phyloP scores from a whole-genome alignment of 805 yeast species.

The Hanseniaspora nectarophila region DNA sequence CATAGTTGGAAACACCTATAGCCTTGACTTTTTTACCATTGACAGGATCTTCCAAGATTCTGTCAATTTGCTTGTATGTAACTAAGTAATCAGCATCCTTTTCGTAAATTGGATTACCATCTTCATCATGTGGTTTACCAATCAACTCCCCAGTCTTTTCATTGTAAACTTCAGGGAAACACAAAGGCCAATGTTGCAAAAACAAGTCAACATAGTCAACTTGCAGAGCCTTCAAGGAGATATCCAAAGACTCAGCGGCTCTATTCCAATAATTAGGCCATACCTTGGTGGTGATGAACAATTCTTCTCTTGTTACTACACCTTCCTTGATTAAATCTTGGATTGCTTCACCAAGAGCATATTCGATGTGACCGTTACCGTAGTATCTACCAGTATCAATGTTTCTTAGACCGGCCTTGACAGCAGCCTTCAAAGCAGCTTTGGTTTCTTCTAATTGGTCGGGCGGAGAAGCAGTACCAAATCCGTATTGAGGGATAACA shows the following conservation, averaged over 20 bases:
- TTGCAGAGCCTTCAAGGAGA: conserved; percentile 47
- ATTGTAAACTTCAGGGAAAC: conserved; percentile 4
- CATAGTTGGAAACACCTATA: conserved; percentile 50
- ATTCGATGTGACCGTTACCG: conserved; percentile 12
- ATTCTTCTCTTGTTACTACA: conserved; percentile 41
- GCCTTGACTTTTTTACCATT: conserved; percentile 38
- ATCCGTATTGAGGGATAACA: conserved; percentile 52
- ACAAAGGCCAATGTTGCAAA: conserved; percentile 41
- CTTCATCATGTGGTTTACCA: conserved; percentile 23
- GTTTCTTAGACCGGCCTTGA: conserved; percentile 38
- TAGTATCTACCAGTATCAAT: conserved; percentile 18
- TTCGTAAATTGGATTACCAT: conserved; percentile 28
- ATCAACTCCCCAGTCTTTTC: conserved; percentile 12
- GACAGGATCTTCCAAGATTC: conserved; percentile 22
- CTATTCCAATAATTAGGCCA: conserved; percentile 45
- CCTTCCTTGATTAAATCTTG: conserved; percentile 35
- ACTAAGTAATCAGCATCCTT: conserved; percentile 33
- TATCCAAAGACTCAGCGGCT: conserved; percentile 43
- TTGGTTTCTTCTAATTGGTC: conserved; percentile 37
- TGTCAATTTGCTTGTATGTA: conserved; percentile 46
- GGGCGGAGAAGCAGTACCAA: conserved; percentile 52
- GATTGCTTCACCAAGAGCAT: conserved; percentile 33
- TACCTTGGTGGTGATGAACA: conserved; percentile 64
- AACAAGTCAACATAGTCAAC: conserved; percentile 67
- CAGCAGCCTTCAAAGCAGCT: conserved; percentile 47